Percentiles rank a stretch among this genome's conserved stretches.
These are phyloP conservation scores for Draba incana DNA, from an alignment of 345 rosid genomes.

Conservation along the genomic window DNA sequence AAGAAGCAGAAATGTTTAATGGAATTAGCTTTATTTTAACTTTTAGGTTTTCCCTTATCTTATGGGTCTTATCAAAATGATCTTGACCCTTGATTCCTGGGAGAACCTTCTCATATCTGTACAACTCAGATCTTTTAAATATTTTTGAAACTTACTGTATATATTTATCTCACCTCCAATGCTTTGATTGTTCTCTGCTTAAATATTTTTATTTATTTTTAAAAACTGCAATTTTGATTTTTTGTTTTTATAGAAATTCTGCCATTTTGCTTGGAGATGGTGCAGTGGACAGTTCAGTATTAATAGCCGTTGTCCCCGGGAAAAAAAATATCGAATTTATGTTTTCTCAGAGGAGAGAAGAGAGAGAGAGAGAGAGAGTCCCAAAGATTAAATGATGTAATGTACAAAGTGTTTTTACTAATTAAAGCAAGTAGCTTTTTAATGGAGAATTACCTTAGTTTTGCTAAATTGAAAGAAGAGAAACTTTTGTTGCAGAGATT, in stretches of 20 bases:
- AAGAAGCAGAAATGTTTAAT: neutral
- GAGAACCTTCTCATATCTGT: slow-evolving; percentile 71
- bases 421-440: slow-evolving; percentile 34
- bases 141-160: slow-evolving; percentile 17
- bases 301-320: slow-evolving; percentile 78
- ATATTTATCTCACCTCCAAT: slow-evolving; percentile 31
- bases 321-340: slow-evolving; percentile 29
- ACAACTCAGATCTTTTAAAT: slow-evolving; percentile 46
- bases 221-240: neutral
- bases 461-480: slow-evolving; percentile 14
- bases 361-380: neutral
- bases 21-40: neutral
- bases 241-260: neutral
- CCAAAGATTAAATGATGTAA: slow-evolving; percentile 20
- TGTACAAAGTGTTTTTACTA: slow-evolving; percentile 34
- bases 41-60: slow-evolving; percentile 37
- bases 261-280: slow-evolving; percentile 51
- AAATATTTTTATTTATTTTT: neutral
- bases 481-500: slow-evolving; percentile 26
- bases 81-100: slow-evolving; percentile 93
- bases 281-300: slow-evolving; percentile 62
- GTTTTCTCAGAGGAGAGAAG: slow-evolving; percentile 20
- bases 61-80: slow-evolving; percentile 62
- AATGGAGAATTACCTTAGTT: slow-evolving; percentile 26
- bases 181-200: slow-evolving; percentile 36